Conservation (phyloP, 2,329 filamentous ascomycete species). For the Ophiostoma montium region DNA sequence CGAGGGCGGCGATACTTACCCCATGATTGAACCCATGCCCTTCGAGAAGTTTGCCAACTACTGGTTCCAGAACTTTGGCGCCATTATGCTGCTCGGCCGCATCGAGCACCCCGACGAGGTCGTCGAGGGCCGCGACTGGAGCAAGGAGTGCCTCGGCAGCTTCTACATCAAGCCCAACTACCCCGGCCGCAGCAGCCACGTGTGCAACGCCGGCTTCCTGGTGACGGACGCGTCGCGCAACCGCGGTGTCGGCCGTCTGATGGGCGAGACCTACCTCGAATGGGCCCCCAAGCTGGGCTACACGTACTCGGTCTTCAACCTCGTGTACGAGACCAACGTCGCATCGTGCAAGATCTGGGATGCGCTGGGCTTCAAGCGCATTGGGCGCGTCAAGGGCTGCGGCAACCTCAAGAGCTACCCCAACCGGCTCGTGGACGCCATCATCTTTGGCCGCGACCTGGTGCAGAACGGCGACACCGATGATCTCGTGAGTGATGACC, state of each 20-base stretch:
- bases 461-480: conserved; percentile 48
- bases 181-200: conserved; percentile 76
- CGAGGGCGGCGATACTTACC: conserved; percentile 82
- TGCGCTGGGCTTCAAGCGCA: conserved; percentile 80
- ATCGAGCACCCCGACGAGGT: conserved; percentile 47
- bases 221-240: conserved; percentile 61
- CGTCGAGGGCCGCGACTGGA: conserved; percentile 55
- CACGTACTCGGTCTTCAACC: conserved; percentile 84
- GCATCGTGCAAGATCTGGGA: conserved; percentile 88
- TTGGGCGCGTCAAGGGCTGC: conserved; percentile 64
- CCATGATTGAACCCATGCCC: conserved; percentile 65
- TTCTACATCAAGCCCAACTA: conserved; percentile 95
- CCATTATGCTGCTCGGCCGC: conserved; percentile 72
- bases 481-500: conserved; percentile 82
- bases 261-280: conserved; percentile 65
- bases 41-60: conserved; percentile 65
- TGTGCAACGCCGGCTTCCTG: conserved; percentile 74
- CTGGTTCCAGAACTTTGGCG: conserved; percentile 86
- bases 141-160: conserved; percentile 68
- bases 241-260: conserved; percentile 58
- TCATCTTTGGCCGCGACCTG: conserved; percentile 60
- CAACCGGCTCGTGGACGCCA: conserved; percentile 56
- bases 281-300: conserved; percentile 74
- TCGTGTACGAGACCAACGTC: conserved; percentile 88
- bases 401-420: conserved; percentile 57